Evolutionary conservation across 1,284 basidiomycete species (phyloP).

Genomic region (Malassezia globosa): DNA sequence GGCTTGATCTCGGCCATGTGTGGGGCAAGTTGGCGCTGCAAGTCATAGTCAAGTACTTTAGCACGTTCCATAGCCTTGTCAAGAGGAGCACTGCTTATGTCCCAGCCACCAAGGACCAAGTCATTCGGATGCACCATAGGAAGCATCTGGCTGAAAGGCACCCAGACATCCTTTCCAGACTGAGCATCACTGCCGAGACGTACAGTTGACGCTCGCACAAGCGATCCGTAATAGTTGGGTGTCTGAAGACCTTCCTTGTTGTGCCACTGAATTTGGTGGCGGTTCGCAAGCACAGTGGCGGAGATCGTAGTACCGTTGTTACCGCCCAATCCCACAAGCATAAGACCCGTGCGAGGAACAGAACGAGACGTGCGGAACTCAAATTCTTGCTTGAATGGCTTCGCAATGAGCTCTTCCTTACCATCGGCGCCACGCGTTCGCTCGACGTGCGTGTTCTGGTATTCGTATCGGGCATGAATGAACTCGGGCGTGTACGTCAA

Average conservation of each 20-base stretch:
- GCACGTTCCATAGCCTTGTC: constrained; percentile 89
- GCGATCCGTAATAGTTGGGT: constrained; percentile 68
- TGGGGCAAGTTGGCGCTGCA: constrained; percentile 85
- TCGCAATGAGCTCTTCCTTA: constrained; percentile 40
- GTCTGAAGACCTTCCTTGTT: constrained; percentile 84
- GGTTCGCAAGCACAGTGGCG: constrained; percentile 91
- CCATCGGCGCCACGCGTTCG: constrained; percentile 33
- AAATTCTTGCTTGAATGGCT: constrained; percentile 40
- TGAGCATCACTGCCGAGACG: constrained; percentile 72
- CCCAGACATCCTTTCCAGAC: constrained; percentile 80
- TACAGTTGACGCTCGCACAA: constrained; percentile 87
- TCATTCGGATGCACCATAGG: constrained; percentile 99
- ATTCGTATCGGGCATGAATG: constrained; percentile 42
- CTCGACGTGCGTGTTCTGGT: constrained; percentile 44
- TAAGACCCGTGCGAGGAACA: constrained; percentile 83
- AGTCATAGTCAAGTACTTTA: constrained; percentile 87
- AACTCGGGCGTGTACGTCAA: constrained; percentile 36
- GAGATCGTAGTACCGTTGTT: constrained; percentile 94
- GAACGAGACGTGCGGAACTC: constrained; percentile 84
- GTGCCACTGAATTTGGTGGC: constrained; percentile 85
- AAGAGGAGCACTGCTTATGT: constrained; percentile 73
- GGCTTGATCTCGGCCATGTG: constrained; percentile 73
- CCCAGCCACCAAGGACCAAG: constrained; percentile 92
- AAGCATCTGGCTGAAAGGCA: constrained; percentile 82
- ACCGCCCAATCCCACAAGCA: constrained; percentile 92